Base-by-base conservation (phyloP, 2,329 filamentous ascomycete genomes). In the Talaromyces verruculosus region DNA sequence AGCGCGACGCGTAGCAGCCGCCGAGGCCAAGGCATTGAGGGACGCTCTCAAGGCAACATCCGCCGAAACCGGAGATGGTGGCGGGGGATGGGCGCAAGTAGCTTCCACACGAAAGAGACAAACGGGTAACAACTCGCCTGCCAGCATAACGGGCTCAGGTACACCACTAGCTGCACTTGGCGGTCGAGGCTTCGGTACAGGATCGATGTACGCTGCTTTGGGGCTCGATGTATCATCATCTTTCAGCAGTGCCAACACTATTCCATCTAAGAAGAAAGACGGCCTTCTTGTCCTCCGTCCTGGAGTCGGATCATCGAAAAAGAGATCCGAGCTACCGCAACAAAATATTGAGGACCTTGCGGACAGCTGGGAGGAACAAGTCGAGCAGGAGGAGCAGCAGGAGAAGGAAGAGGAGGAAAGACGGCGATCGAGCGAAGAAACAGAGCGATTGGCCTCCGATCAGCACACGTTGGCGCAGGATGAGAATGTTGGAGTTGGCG, bases 341-440 rank as follows among this genome's bases (percentile, higher is more conserved):
- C 62, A 41, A n/a, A 60, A 45, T 60, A 3, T 28, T n/a, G 68
- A 75, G 6, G 70, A 78, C 28, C 77, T 82, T 28, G 79, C 75
- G 11, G 81, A 83, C 69, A 78, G 78, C 68, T 83, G 81, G 80
- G 81, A 83, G 64, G 77, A 80, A 41, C 80, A 80, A 59, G 75
- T 80, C 51, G 78, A 81, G 64, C 78, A 76, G 55, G 78, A 82
- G 47, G 80, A 82, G 43, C 67, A 73, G 51, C 67, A 66, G 53
- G 35, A 67, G 43, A 70, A 53, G n/a, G 53, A 65, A 68, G 70
- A 66, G 57, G 62, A 67, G 61, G 59, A 63, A 28, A 58, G 22
- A 41, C 45, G 33, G 28, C 49, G 58, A 33, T 58, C 61, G 11
- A 67, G 49, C 19, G 61, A 67, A n/a, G 65, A 67, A 15, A 13